Evolutionary conservation across 2,329 filamentous ascomycete species (phyloP).

Genomic region (Cephalotrichum gorgonifer): DNA sequence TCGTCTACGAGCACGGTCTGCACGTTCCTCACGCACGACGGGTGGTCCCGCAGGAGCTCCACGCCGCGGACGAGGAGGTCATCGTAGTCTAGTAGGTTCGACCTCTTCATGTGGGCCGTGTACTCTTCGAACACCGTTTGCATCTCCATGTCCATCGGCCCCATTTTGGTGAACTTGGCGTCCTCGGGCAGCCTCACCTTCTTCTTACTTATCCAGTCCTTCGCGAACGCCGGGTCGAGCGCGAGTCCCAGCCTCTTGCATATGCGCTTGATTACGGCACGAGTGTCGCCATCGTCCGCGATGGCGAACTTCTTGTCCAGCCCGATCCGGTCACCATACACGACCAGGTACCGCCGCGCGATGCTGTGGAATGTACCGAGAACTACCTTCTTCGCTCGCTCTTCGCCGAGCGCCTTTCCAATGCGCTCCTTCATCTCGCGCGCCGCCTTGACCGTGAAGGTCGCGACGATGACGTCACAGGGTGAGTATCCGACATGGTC

Average conservation of each 20-base stretch:
- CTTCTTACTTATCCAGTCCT: slow-evolving; percentile 63
- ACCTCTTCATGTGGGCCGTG: slow-evolving; percentile 60
- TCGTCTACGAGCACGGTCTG: slow-evolving; percentile 91
- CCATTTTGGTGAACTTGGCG: not conserved
- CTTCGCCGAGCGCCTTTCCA: slow-evolving; percentile 66
- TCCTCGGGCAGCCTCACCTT: slow-evolving; percentile 40
- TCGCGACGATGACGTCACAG: slow-evolving; percentile 86
- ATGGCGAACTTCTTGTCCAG: slow-evolving; percentile 80
- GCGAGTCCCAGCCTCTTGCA: slow-evolving; percentile 61
- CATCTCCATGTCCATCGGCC: not conserved
- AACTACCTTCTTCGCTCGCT: slow-evolving; percentile 64
- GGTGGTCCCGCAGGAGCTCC: slow-evolving; percentile 62
- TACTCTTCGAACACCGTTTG: slow-evolving; percentile 64
- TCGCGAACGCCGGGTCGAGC: slow-evolving; percentile 61
- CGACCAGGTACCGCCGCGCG: slow-evolving; percentile 69
- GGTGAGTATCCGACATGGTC: slow-evolving; percentile 61
- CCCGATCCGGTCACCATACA: slow-evolving; percentile 77
- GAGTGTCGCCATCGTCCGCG: slow-evolving; percentile 72
- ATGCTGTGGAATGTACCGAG: slow-evolving; percentile 95
- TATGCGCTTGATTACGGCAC: slow-evolving; percentile 71
- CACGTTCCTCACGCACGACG: slow-evolving; percentile 78
- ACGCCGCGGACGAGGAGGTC: slow-evolving; percentile 79
- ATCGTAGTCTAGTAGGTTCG: slow-evolving; percentile 88
- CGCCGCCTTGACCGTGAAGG: slow-evolving; percentile 93
- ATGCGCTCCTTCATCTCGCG: slow-evolving; percentile 89